Conservation (phyloP, 352 stramenopile genomes). For the Phytopythium helicoides region DNA sequence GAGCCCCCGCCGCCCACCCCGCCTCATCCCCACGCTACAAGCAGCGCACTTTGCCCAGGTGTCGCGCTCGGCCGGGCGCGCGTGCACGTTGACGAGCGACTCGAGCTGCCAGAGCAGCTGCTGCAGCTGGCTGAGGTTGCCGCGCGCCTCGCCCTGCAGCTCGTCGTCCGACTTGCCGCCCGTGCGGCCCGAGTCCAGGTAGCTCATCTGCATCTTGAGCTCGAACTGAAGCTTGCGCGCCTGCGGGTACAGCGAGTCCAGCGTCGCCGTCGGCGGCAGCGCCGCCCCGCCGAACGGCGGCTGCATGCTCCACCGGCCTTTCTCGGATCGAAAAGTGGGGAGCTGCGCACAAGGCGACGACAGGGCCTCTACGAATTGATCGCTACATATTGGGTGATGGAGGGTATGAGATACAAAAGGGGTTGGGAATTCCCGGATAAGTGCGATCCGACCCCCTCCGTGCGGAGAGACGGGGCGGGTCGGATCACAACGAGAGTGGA, state of each 20-base stretch:
- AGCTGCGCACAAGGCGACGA: too few relatives aligned
- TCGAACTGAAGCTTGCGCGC: conserved; percentile 85
- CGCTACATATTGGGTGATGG: too few relatives aligned
- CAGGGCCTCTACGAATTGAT: too few relatives aligned
- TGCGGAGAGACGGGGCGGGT: too few relatives aligned
- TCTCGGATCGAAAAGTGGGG: too few relatives aligned
- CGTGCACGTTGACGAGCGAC: conserved; percentile 67
- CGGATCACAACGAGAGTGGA: too few relatives aligned
- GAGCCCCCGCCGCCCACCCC: background rate
- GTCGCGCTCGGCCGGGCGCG: conserved; percentile 47
- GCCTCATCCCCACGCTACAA: background rate
- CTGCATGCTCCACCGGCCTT: too few relatives aligned
- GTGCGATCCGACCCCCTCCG: too few relatives aligned
- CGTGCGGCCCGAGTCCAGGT: conserved; percentile 63
- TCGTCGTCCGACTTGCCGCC: conserved; percentile 52
- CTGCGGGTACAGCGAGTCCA: conserved; percentile 76
- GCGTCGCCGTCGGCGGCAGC: conserved; percentile 32
- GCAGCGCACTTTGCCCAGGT: conserved; percentile 79
- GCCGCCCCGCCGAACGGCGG: conserved; percentile 1
- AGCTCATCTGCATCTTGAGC: conserved; percentile 89
- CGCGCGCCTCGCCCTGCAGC: conserved; percentile 63
- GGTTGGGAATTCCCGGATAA: too few relatives aligned
- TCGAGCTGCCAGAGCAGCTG: conserved; percentile 82
- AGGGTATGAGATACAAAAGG: too few relatives aligned
- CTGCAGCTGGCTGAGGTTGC: conserved; percentile 69